A percentile compares a stretch with the other conserved stretches of the same genome.
These are phyloP conservation scores for Sarocladium strictum DNA, from an alignment of 2,329 filamentous ascomycete species.

Conservation along the genomic window DNA sequence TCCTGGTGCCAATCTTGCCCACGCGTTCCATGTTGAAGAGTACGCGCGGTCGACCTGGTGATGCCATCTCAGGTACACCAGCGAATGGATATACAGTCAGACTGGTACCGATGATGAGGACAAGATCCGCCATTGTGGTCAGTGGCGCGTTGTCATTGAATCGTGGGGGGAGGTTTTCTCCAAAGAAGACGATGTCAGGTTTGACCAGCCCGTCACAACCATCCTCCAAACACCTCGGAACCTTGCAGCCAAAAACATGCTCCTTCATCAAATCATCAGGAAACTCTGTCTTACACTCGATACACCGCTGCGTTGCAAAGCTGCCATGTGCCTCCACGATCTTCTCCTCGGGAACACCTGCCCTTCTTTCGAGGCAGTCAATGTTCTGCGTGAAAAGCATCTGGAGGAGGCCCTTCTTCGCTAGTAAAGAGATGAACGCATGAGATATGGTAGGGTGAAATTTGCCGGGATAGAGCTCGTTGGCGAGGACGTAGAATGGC, in stretches of 20 bases:
- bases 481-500: conserved; percentile 88
- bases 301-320: conserved; percentile 85
- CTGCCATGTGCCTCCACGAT: conserved; percentile 95
- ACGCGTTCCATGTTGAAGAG: conserved; percentile 85
- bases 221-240: conserved; percentile 60
- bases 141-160: conserved; percentile 35
- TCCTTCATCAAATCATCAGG: conserved; percentile 68
- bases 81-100: conserved; percentile 86
- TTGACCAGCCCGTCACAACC: conserved; percentile 77
- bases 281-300: conserved; percentile 73
- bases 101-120: conserved; percentile 85
- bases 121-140: conserved; percentile 62
- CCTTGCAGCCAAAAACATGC: conserved; percentile 58
- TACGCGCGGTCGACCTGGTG: conserved; percentile 62
- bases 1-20: conserved; percentile 66
- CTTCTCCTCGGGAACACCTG: conserved; percentile 72
- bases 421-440: conserved; percentile 77
- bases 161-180: conserved; percentile 52
- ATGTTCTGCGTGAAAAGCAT: conserved; percentile 98
- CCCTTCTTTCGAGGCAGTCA: conserved; percentile 84
- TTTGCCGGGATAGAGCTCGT: conserved; percentile 85
- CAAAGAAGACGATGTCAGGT: conserved; percentile 93
- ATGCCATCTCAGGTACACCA: conserved; percentile 61
- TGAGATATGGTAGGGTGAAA: conserved; percentile 87
- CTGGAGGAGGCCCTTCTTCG: conserved; percentile 69